Evolutionary conservation across 225 moss, liverwort and hornwort genomes (phyloP), one percentile per base, ranked within the genome.

Genomic region (Neckera pumila): DNA sequence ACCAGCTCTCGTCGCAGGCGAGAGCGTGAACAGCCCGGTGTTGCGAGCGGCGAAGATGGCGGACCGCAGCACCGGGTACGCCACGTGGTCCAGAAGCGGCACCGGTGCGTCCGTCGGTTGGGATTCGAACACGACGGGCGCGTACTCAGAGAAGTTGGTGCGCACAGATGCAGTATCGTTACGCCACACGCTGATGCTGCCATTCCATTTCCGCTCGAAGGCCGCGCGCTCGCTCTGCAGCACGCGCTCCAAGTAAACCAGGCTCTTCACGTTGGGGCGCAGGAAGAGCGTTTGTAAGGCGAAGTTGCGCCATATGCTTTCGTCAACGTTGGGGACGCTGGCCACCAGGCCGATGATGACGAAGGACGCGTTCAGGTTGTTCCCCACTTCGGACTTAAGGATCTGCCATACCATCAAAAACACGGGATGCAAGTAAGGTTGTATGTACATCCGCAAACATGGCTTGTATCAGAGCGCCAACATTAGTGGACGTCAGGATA

Each of bases 351-450:
- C 96, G 60, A 95, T 79, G 45, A 95, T 93, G 76, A 96, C 95
- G 86, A 96, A 96, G 25, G 96, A 96, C 16, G 96, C 94, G 62
- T 98, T 96, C 58, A 98, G 81, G 61, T 95, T 98, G 95, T 98
- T 98, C 74, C 92, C 92, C 90, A 98, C 33, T 81, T 98, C 96
- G 14, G 95, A 91, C 84, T 76, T 93, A 65, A 96, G 78, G 34
- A 96, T 90, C 96, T 96, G 93, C 22, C 56, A 81, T 49, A 58
- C 34, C 38, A 31, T 27, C 57, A 11, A 12, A 16, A 58, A 84
- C 28, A 76, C 22, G 23, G 58, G 60, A 61, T 74, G 49, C 28
- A 34, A n/a, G 60, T 74, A 60, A 73, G 75, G n/a, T 51, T 51
- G 76, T 31, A 30, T 53, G 30, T 40, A 27, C 11, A 62, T 40